Percentiles rank a stretch among this genome's conserved stretches.
Evolutionary conservation across 495 filamentous ascomycete genomes (phyloP).

Genomic region (Penicillium coffeae): DNA sequence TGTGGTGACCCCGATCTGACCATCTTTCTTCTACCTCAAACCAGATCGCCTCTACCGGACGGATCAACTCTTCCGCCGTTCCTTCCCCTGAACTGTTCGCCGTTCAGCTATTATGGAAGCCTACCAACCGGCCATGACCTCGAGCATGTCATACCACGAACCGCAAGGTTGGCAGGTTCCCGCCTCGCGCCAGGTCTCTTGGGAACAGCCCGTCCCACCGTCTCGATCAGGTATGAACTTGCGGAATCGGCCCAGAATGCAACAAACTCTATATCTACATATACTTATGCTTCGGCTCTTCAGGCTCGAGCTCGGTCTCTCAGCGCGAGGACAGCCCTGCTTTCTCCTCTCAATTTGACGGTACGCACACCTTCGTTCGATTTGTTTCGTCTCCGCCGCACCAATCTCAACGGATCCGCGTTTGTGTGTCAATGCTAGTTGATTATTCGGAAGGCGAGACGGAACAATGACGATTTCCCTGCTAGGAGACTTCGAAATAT

Average conservation of each 20-base stretch:
- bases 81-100: slow-evolving; percentile 23
- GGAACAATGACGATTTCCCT: neutral
- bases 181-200: slow-evolving; percentile 59
- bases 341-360: slow-evolving; percentile 88
- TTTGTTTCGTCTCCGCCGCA: neutral
- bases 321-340: slow-evolving; percentile 75
- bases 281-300: slow-evolving; percentile 23
- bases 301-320: slow-evolving; percentile 73
- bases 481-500: neutral
- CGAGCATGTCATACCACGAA: slow-evolving; percentile 87
- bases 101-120: slow-evolving; percentile 11
- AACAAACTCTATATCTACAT: slow-evolving; percentile 8
- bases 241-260: neutral
- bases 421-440: too few species aligned
- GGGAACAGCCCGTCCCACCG: slow-evolving; percentile 82
- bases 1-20: too few species aligned
- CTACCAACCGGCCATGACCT: slow-evolving; percentile 58
- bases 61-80: slow-evolving; percentile 28
- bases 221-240: slow-evolving; percentile 72
- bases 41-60: slow-evolving; percentile 30
- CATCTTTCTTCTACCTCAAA: neutral
- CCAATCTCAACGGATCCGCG: neutral
- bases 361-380: slow-evolving; percentile 46
- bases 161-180: slow-evolving; percentile 73
- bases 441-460: neutral